A percentile compares a stretch with the other conserved stretches of the same genome.
Conservation (phyloP, 768 basidiomycete genomes). For the Tephrocybe sp. region DNA sequence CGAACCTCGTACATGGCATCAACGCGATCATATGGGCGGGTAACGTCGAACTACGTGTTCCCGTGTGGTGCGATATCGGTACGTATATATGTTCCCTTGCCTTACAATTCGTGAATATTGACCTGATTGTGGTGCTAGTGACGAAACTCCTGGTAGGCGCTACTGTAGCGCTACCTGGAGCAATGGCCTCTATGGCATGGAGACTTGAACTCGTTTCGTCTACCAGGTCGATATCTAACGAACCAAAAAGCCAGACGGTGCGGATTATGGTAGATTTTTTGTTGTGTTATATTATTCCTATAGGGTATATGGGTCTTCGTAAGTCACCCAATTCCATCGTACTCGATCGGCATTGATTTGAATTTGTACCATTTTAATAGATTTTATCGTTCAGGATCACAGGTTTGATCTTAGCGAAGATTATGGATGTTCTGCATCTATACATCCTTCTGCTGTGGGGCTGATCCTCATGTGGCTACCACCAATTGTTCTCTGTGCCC, state of each 20-base stretch:
- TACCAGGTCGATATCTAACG: conserved; percentile 30
- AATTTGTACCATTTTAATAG: too few relatives aligned
- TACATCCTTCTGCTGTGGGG: conserved; percentile 40
- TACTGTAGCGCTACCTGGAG: conserved; percentile 55
- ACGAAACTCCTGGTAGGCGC: conserved; percentile 54
- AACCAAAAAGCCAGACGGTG: conserved; percentile 34
- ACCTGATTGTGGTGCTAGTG: conserved; percentile 30
- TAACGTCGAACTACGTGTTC: conserved; percentile 40
- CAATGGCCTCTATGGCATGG: conserved; percentile 53
- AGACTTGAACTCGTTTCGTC: conserved; percentile 56
- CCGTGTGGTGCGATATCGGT: conserved; percentile 82
- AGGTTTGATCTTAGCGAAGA: conserved; percentile 61
- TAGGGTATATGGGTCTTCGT: conserved; percentile 61
- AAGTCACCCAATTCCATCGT: conserved; percentile 22
- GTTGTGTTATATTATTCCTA: conserved; percentile 53
- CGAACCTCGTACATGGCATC: conserved; percentile 50
- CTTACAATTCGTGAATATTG: not conserved
- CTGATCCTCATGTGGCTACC: conserved; percentile 45
- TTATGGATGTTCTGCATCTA: conserved; percentile 51
- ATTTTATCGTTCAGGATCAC: conserved; percentile 55
- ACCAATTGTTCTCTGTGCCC: conserved; percentile 39
- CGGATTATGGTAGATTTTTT: conserved; percentile 42
- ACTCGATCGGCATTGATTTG: not conserved
- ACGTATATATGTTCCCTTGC: conserved; percentile 18
- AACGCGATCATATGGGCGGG: conserved; percentile 62